Evolutionary conservation across 371 early-diverging fungal genomes (phyloP).

Genomic region (Amoeboaphelidium protococcarum): DNA sequence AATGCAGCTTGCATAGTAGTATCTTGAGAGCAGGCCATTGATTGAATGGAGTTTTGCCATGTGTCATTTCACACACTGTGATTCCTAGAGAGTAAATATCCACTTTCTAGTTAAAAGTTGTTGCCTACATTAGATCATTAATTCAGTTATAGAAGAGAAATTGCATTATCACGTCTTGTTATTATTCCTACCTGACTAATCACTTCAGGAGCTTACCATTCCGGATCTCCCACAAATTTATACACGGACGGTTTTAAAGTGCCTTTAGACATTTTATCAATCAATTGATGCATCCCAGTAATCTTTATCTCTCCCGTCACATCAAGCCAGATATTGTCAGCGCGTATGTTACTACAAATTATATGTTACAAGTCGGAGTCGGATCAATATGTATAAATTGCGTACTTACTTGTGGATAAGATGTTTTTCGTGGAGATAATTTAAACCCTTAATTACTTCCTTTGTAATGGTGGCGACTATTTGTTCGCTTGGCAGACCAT

Average conservation of each 20-base stretch:
- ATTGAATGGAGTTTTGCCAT: conserved; percentile 20
- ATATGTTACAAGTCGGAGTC: too few relatives aligned
- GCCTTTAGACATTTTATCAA: conserved; percentile 8
- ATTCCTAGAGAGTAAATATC: conserved; percentile 26
- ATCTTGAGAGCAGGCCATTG: conserved; percentile 24
- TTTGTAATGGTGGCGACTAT: conserved; percentile 18
- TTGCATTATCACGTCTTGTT: too few relatives aligned
- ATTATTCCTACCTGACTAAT: conserved; percentile 15
- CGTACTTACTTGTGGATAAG: conserved; percentile 30
- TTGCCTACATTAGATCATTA: background rate
- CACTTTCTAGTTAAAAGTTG: conserved; percentile 11
- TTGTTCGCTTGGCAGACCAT: conserved; percentile 15
- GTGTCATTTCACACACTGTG: conserved; percentile 21
- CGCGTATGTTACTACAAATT: conserved; percentile 21
- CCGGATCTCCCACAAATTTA: conserved; percentile 18
- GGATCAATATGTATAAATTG: too few relatives aligned
- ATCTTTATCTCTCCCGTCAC: conserved; percentile 16
- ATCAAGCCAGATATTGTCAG: conserved; percentile 20
- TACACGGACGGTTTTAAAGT: conserved; percentile 12
- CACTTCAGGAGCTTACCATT: conserved; percentile 28
- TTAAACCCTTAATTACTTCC: conserved; percentile 16
- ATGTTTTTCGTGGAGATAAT: conserved; percentile 20
- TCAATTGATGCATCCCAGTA: conserved; percentile 18
- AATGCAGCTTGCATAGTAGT: conserved; percentile 17
- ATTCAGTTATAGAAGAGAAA: too few relatives aligned